Percentiles rank a stretch among this genome's conserved stretches.
Conservation (phyloP, 75 land plant genomes). For the Larix kaempferi region DNA sequence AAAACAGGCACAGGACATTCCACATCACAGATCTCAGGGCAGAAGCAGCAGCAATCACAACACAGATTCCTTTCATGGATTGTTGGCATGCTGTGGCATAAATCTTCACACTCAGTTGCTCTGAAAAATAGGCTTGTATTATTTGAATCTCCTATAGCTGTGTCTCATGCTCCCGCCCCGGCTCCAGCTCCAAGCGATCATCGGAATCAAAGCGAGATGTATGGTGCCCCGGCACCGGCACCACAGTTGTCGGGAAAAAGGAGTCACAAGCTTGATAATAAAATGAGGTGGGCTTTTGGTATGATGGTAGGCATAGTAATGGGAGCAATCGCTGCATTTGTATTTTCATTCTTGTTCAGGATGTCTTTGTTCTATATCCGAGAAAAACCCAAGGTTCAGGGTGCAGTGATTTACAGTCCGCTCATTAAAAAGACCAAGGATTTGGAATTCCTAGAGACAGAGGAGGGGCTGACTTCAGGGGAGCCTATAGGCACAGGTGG, state of each 20-base stretch:
- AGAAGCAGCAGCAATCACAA: background rate
- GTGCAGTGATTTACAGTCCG: conserved; percentile 55
- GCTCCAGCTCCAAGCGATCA: conserved; percentile 2
- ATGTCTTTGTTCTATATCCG: conserved; percentile 30
- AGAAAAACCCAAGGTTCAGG: conserved; percentile 22
- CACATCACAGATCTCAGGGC: background rate
- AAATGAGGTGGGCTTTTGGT: conserved; percentile 57
- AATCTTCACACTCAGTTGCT: conserved; percentile 1
- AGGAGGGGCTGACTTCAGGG: conserved; percentile 46
- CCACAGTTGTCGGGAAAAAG: background rate
- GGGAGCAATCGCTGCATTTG: conserved; percentile 53
- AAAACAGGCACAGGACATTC: background rate
- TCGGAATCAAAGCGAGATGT: background rate
- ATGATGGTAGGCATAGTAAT: conserved; percentile 51
- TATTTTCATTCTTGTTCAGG: conserved; percentile 52
- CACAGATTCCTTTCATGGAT: background rate
- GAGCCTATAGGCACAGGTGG: conserved; percentile 74
- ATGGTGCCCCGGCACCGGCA: background rate
- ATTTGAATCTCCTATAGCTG: background rate
- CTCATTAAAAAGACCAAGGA: conserved; percentile 45
- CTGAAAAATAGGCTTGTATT: background rate
- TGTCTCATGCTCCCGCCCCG: conserved; percentile 16
- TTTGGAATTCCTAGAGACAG: conserved; percentile 77
- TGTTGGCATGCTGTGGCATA: background rate
- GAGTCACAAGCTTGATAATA: conserved; percentile 2